Base-by-base conservation (phyloP, 495 filamentous ascomycete genomes). In the Penicillium nucicola region DNA sequence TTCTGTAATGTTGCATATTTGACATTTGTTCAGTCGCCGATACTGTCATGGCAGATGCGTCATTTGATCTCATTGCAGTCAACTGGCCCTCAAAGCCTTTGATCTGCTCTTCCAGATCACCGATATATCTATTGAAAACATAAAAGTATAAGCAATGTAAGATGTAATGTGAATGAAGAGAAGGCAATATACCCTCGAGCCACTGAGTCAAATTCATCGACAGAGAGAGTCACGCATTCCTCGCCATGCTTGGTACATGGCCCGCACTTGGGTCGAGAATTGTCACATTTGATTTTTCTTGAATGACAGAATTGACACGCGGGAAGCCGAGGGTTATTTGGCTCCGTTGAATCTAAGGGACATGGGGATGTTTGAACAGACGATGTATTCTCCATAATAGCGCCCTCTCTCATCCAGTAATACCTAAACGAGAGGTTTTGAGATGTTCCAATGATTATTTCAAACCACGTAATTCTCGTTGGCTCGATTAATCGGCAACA, bases 261-360 rank as follows among this genome's bases (percentile, higher is more conserved):
- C 2, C 30, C 39, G 40, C 64, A 67, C 44, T 55, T 57, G 7
- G 64, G 64, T 14, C 64, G 55, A 17, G 25, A 15, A 32, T 62
- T 61, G 49, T 67, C 64, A 36, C 64, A 67, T 57, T 62, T 67
- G 33, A 49, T 42, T 51, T 51, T 67, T 39, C 56, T 55, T 23
- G 57, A 44, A 35, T 67, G 57, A 38, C 64, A 67, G 12, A 54
- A 57, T 18, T 56, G 64, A 48, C 64, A 67, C 2, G 64, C 64
- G 19, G 64, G 60, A 19, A 67, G 56, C 5, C 56, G 47, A 15
- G 57, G 50, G 23, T 45, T 32, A 32, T n/a, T 42, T 22, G 5
- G 17, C 34, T 15, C 34, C 2, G 12, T 7, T 7, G 34, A 4
- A 15, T 15, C 34, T 2, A 34, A 34, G 32, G 30, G 30, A 6